Evolutionary conservation across 768 basidiomycete genomes (phyloP).

Genomic region (Gloeophyllum trabeum): DNA sequence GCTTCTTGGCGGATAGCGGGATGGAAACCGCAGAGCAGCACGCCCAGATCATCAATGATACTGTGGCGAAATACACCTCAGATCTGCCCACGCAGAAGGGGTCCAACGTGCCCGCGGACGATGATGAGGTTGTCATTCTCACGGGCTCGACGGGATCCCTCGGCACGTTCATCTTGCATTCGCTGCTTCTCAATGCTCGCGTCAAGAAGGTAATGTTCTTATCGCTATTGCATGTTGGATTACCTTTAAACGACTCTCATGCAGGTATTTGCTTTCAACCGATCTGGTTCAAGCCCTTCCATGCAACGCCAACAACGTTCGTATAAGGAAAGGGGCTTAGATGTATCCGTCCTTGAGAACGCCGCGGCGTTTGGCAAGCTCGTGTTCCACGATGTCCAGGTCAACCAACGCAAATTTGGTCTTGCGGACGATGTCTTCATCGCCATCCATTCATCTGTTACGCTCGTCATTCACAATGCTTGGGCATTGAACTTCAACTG

Average conservation of each 20-base stretch:
- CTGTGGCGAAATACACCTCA: conserved; percentile 2
- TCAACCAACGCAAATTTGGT: conserved; percentile 2
- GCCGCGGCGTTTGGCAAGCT: not conserved
- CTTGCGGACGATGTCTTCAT: not conserved
- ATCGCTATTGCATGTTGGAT: not conserved
- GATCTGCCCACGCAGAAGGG: conserved; percentile 3
- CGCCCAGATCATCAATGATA: conserved; percentile 1
- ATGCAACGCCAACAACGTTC: not conserved
- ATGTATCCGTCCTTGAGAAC: not conserved
- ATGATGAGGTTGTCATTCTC: conserved; percentile 1
- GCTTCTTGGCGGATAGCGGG: conserved; percentile 2
- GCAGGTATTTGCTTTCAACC: not conserved
- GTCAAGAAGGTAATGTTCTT: conserved; percentile 1
- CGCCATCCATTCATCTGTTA: conserved; percentile 1
- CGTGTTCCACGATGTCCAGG: conserved; percentile 1
- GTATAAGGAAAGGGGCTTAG: not conserved
- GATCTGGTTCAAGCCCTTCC: not conserved
- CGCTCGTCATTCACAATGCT: conserved; percentile 6
- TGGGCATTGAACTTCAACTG: conserved; percentile 9
- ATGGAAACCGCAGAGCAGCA: conserved; percentile 3
- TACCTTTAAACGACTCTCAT: not conserved
- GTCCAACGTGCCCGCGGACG: not conserved
- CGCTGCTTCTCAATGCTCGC: not conserved
- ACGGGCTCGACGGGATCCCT: conserved; percentile 3
- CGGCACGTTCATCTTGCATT: conserved; percentile 1